These are phyloP conservation scores for Nitzschia sp. DNA, from an alignment of 108 stramenopile species.

Conservation along the genomic window DNA sequence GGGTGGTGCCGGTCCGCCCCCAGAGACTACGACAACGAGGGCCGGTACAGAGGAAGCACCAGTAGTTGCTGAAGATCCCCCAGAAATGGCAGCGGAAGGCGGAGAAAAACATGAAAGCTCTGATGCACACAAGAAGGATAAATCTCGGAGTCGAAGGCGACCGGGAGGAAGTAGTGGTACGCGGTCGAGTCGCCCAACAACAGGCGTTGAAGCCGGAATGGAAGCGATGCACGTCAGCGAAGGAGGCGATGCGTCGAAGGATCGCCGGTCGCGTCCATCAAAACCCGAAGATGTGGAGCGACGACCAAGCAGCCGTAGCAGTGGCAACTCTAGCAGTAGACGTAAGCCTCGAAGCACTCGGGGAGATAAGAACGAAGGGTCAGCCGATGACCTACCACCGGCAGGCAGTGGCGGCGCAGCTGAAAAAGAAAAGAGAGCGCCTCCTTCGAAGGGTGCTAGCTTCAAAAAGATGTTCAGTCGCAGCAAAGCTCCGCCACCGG, in stretches of 20 bases:
- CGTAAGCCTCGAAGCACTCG: not conserved
- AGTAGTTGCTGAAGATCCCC: not conserved
- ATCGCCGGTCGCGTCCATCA: slow-evolving; percentile 11
- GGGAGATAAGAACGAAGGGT: not conserved
- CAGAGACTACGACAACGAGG: not conserved
- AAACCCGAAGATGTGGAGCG: slow-evolving; percentile 1
- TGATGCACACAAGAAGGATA: slow-evolving; percentile 12
- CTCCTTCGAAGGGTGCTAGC: not conserved
- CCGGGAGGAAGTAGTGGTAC: not conserved
- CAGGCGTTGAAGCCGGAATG: slow-evolving; percentile 2
- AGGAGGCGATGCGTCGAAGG: slow-evolving; percentile 3
- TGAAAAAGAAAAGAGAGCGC: not conserved
- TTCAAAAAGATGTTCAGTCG: slow-evolving; percentile 14
- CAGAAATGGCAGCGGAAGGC: not conserved
- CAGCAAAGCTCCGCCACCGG: slow-evolving; percentile 7
- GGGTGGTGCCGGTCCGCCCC: not conserved
- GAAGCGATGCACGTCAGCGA: slow-evolving; percentile 3
- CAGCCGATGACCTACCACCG: not conserved
- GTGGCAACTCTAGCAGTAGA: not conserved
- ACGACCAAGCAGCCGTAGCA: not conserved
- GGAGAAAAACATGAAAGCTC: not conserved
- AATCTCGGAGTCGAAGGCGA: not conserved
- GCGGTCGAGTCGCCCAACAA: not conserved
- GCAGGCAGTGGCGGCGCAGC: not conserved
- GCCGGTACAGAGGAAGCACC: not conserved